Evolutionary conservation across 1,284 basidiomycete species (phyloP).

Genomic region (Puccinia coronata): DNA sequence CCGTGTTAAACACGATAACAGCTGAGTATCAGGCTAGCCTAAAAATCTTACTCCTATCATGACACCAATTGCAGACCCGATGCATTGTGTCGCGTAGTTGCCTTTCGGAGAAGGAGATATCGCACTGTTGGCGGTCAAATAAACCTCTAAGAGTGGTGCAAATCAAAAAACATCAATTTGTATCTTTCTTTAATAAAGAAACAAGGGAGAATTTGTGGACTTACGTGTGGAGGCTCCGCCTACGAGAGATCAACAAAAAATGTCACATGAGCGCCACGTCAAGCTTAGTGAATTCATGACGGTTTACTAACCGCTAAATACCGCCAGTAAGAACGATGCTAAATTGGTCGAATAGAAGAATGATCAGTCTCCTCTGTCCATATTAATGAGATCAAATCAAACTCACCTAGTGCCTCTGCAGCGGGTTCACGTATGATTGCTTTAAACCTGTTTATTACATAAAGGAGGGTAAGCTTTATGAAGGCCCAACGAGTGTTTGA

Average conservation of each 20-base stretch:
- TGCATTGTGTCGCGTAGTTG: conserved; percentile 20
- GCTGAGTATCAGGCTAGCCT: not conserved
- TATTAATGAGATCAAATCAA: not conserved
- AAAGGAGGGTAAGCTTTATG: not conserved
- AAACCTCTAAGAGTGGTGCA: conserved; percentile 17
- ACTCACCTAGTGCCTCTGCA: conserved; percentile 12
- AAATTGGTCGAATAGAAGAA: not conserved
- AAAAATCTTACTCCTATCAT: conserved; percentile 30
- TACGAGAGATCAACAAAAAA: not conserved
- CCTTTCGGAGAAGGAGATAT: conserved; percentile 32
- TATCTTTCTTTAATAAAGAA: not conserved
- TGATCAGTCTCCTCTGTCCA: not conserved
- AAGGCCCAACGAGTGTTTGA: not conserved
- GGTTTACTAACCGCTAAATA: conserved; percentile 16
- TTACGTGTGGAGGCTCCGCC: conserved; percentile 26
- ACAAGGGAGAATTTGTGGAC: not conserved
- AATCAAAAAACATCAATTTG: not conserved
- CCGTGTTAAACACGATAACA: not conserved
- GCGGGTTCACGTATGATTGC: conserved; percentile 20
- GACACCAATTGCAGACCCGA: conserved; percentile 31
- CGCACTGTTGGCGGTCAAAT: conserved; percentile 21
- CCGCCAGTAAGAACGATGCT: conserved; percentile 29
- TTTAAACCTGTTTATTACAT: conserved; percentile 10
- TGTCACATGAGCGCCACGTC: not conserved
- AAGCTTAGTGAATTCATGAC: not conserved